Conservation (phyloP, 2,329 filamentous ascomycete species). For the Thelonectria rubi region DNA sequence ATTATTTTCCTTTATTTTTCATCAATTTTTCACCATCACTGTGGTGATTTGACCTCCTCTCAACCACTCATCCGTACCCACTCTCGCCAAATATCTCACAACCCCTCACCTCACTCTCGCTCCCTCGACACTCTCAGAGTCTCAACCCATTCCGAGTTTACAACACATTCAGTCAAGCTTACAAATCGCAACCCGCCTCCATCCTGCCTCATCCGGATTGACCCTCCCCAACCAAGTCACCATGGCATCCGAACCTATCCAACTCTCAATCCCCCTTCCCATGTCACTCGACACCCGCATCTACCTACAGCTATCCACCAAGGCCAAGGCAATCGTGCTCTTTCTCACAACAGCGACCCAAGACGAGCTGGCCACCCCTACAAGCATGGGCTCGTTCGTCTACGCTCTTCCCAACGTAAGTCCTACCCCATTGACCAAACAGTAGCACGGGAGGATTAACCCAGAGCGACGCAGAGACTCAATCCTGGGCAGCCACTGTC, state of each 20-base stretch:
- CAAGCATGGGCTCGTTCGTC: slow-evolving; percentile 85
- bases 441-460: slow-evolving; percentile 25
- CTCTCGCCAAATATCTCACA: no score
- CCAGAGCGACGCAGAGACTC: slow-evolving; percentile 53
- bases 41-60: no score
- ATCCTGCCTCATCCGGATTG: neutral
- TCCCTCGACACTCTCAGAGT: no score
- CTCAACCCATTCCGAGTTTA: no score
- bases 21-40: no score
- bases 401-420: slow-evolving; percentile 91
- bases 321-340: slow-evolving; percentile 66
- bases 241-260: slow-evolving; percentile 41
- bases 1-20: no score
- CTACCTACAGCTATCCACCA: slow-evolving; percentile 67
- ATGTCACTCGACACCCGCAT: slow-evolving; percentile 68
- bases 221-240: neutral
- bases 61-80: no score
- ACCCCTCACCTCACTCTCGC: no score
- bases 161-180: no score
- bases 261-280: slow-evolving; percentile 69
- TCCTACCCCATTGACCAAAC: slow-evolving; percentile 21
- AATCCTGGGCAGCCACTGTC: slow-evolving; percentile 71
- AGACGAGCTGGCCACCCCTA: slow-evolving; percentile 59
- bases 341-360: slow-evolving; percentile 67
- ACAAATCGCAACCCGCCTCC: neutral